Conservation (phyloP, 768 basidiomycete species). For the Amanita rimosa region DNA sequence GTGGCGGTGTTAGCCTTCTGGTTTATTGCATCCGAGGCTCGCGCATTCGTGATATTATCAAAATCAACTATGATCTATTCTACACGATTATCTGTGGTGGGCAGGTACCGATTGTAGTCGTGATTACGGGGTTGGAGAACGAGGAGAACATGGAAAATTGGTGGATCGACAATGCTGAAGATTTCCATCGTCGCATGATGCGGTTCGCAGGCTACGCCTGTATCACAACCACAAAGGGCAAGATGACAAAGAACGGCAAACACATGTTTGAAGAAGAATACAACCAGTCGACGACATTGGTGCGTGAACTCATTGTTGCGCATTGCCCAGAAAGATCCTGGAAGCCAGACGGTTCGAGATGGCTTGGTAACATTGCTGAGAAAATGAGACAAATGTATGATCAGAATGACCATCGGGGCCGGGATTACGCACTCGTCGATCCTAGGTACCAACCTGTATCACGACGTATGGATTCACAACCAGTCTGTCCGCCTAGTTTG, state of each 20-base stretch:
- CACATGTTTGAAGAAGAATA: conserved; percentile 14
- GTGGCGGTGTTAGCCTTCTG: conserved; percentile 15
- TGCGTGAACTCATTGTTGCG: conserved; percentile 7
- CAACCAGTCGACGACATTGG: conserved; percentile 8
- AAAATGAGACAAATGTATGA: conserved; percentile 1
- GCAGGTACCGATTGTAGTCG: conserved; percentile 23
- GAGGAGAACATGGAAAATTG: conserved; percentile 26
- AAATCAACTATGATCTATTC: conserved; percentile 27
- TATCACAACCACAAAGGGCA: conserved; percentile 13
- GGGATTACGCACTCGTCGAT: too few relatives aligned
- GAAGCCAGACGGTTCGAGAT: neutral
- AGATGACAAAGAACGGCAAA: conserved; percentile 8
- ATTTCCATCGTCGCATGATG: conserved; percentile 18
- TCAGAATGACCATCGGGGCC: neutral
- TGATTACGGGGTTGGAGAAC: conserved; percentile 27
- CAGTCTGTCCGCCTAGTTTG: too few relatives aligned
- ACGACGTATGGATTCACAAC: too few relatives aligned
- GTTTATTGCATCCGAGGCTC: conserved; percentile 26
- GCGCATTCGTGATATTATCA: conserved; percentile 10
- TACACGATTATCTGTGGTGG: conserved; percentile 21
- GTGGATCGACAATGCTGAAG: conserved; percentile 21
- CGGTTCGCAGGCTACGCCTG: conserved; percentile 24
- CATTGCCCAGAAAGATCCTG: neutral
- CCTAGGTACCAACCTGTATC: too few relatives aligned
- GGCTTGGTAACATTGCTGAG: neutral